Evolutionary conservation across 768 basidiomycete species (phyloP).

Genomic region (Kwoniella pini): DNA sequence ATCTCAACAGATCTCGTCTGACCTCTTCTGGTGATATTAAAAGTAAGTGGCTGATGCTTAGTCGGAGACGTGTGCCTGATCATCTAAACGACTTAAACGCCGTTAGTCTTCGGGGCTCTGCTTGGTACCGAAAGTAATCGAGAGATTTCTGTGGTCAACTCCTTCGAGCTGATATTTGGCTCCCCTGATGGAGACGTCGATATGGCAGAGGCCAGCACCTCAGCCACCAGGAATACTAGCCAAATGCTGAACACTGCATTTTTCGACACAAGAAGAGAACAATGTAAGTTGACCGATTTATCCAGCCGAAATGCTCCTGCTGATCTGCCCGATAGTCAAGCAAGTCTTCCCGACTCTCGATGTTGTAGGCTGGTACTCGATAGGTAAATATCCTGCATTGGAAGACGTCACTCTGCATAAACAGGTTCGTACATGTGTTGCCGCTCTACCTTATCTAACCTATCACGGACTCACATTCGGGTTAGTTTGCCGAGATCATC

Average conservation of each 20-base stretch:
- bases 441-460: neutral
- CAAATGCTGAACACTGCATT: constrained; percentile 66
- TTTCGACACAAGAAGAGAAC: constrained; percentile 76
- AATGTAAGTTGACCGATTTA: constrained; percentile 62
- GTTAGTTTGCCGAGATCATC: constrained; percentile 77
- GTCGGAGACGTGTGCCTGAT: too few relatives aligned
- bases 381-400: constrained; percentile 71
- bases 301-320: neutral
- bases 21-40: constrained; percentile 62
- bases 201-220: constrained; percentile 34
- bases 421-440: too few relatives aligned
- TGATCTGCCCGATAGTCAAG: constrained; percentile 65
- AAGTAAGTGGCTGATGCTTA: constrained; percentile 15
- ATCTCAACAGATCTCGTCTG: constrained; percentile 76
- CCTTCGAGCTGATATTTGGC: constrained; percentile 78
- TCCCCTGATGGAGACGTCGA: constrained; percentile 59
- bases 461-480: neutral
- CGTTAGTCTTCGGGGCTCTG: constrained; percentile 84
- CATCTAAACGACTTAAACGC: neutral
- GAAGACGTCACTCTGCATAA: constrained; percentile 80
- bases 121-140: constrained; percentile 91
- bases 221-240: neutral
- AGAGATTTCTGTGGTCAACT: constrained; percentile 95
- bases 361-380: constrained; percentile 97
- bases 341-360: constrained; percentile 98